Conservation (phyloP, 2,329 filamentous ascomycete species). For the Fusarium goolgardi region DNA sequence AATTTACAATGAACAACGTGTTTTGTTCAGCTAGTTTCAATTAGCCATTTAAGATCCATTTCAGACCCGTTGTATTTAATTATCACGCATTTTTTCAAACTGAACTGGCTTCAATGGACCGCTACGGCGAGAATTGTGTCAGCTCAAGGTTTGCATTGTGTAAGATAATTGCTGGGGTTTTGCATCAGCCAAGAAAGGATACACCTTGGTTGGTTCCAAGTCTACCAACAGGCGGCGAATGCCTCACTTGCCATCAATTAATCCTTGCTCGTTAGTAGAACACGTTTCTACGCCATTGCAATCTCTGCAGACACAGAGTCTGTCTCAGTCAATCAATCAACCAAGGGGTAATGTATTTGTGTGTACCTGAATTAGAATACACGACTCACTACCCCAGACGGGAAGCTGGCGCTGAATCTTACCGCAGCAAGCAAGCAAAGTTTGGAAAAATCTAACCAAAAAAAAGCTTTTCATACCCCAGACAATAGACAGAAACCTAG, state of each 20-base stretch:
- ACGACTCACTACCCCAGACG: slow-evolving; percentile 43
- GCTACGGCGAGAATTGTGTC: slow-evolving; percentile 36
- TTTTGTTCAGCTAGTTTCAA: slow-evolving; percentile 26
- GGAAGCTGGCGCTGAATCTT: slow-evolving; percentile 30
- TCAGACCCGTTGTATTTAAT: slow-evolving; percentile 17
- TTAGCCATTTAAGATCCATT: slow-evolving; percentile 18
- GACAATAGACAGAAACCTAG: slow-evolving; percentile 23
- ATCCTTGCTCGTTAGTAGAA: slow-evolving; percentile 19
- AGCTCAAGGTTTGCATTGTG: slow-evolving; percentile 40
- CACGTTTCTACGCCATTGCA: slow-evolving; percentile 16
- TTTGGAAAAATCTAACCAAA: slow-evolving; percentile 28
- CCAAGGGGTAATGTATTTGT: background rate
- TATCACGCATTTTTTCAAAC: slow-evolving; percentile 38
- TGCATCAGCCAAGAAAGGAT: slow-evolving; percentile 37
- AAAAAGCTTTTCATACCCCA: slow-evolving; percentile 23
- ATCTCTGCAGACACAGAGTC: slow-evolving; percentile 22
- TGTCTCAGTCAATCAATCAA: background rate
- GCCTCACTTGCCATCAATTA: slow-evolving; percentile 9
- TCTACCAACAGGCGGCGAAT: slow-evolving; percentile 20
- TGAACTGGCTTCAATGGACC: slow-evolving; percentile 16
- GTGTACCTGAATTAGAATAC: slow-evolving; percentile 27
- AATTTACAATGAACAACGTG: slow-evolving; percentile 24
- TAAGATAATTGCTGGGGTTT: slow-evolving; percentile 42
- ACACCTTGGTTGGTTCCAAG: slow-evolving; percentile 28
- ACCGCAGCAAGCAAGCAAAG: slow-evolving; percentile 20